Base-by-base conservation (phyloP, 768 basidiomycete species). In the Leccinum uliginosum region DNA sequence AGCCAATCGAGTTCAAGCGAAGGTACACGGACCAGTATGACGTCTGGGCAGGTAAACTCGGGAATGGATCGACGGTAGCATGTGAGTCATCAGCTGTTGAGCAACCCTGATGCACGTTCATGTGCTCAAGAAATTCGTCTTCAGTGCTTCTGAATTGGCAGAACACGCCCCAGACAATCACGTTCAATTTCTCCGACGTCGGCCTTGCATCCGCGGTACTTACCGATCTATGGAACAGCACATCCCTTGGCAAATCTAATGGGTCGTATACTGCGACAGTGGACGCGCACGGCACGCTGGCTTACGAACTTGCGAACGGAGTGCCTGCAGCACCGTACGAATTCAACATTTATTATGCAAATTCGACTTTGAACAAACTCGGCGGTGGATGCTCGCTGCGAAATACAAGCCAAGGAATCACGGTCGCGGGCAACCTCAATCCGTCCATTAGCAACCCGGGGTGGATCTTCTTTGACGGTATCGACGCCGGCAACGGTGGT, bases 1-100 rank as follows among this genome's bases (percentile, higher is more conserved):
- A n/a, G n/a, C n/a, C n/a, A n/a, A 54, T 62, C 6, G 26, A 46
- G 3, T 59, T 59, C 46, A 38, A 24, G 10, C 34, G 58, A 49
- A 54, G 58, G 26, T 62, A 59, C 40, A 59, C 61, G n/a, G 29
- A 59, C 38, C 24, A 23, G 9, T 52, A 57, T 19, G 59, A 60
- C 12, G 53, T 57, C 9, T 62, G 59, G 59, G 30, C 55, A 0
- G 55, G 53, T 50, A 50, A 52, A 30, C 50, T 62, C 4, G 17
- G 55, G 6, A 50, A 54, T n/a, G 59, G 53, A 21, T 62, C 59
- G 8, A n/a, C 35, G n/a, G 35, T 60, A 12, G 53, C 10, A 60
- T 52, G 61, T 60, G 32, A 52, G 58, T 40, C 34, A 34, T 15
- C 34, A 6, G 6, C 6, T 15, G 1, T 34, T 34, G 14, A 34